Percentiles rank a stretch among this genome's conserved stretches.
Evolutionary conservation across 2,329 filamentous ascomycete genomes (phyloP).

Genomic region (Aspergillus proliferans): DNA sequence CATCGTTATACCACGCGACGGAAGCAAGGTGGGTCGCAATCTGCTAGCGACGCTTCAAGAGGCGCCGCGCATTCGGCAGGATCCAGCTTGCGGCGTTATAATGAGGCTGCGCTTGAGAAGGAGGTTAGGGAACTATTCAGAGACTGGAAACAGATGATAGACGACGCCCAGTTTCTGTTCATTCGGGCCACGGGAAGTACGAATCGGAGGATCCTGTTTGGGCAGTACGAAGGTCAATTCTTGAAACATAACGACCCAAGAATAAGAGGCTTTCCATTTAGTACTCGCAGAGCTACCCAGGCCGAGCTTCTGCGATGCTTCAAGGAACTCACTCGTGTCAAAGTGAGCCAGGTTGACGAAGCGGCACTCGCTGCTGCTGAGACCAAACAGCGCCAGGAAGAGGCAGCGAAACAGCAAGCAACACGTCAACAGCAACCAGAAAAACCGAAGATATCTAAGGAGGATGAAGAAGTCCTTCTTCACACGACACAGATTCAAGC

Average conservation of each 20-base stretch:
- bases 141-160: conserved; percentile 81
- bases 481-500: conserved; percentile 88
- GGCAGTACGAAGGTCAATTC: conserved; percentile 83
- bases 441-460: conserved; percentile 64
- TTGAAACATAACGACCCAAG: conserved; percentile 71
- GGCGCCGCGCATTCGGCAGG: conserved; percentile 91
- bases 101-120: conserved; percentile 82
- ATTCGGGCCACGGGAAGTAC: conserved; percentile 81
- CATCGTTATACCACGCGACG: conserved; percentile 93
- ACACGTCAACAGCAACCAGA: conserved; percentile 25
- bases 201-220: conserved; percentile 81
- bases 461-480: conserved; percentile 72
- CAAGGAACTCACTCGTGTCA: conserved; percentile 85
- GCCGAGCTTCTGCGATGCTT: conserved; percentile 92
- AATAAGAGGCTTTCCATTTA: conserved; percentile 86
- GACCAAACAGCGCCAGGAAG: conserved; percentile 37
- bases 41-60: conserved; percentile 88
- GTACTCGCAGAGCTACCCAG: conserved; percentile 82
- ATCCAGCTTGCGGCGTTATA: conserved; percentile 82
- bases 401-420: conserved; percentile 27
- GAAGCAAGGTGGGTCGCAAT: conserved; percentile 94
- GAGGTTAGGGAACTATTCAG: conserved; percentile 75
- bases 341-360: conserved; percentile 72
- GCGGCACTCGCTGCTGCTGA: conserved; percentile 50
- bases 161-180: conserved; percentile 78